A percentile compares a stretch with the other conserved stretches of the same genome.
Evolutionary conservation across 179 eudicot species (phyloP).

Genomic region (Heliamphora pulchella): DNA sequence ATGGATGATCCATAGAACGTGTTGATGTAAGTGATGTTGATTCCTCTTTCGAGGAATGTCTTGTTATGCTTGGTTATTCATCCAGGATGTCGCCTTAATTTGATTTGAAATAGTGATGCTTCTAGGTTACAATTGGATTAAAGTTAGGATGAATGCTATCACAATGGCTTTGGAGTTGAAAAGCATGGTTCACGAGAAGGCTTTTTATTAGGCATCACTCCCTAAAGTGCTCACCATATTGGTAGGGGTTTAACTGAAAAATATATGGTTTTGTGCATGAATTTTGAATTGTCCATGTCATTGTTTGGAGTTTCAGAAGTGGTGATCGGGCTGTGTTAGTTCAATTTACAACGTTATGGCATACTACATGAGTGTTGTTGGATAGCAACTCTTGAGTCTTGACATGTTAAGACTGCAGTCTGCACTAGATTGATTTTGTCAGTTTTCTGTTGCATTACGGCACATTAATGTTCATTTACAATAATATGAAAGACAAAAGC

Average conservation of each 20-base stretch:
- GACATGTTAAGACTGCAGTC: neutral
- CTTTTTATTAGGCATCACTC: neutral
- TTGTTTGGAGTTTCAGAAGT: slow-evolving; percentile 1
- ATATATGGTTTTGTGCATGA: neutral
- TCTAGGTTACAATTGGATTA: neutral
- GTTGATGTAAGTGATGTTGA: neutral
- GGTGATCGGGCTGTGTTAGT: neutral
- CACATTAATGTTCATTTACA: neutral
- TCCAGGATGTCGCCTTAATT: neutral
- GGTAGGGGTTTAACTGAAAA: neutral
- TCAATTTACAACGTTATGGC: neutral
- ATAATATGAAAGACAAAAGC: neutral
- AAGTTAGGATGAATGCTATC: neutral
- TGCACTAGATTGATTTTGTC: neutral
- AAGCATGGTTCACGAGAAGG: neutral
- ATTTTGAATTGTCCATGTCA: neutral
- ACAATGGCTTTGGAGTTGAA: neutral
- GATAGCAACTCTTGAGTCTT: too few species aligned
- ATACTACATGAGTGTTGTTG: neutral
- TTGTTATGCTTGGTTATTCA: neutral
- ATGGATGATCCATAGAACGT: neutral
- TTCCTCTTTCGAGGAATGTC: neutral
- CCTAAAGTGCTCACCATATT: neutral
- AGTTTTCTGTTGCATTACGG: neutral
- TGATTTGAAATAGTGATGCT: neutral